Base-by-base conservation (phyloP, 2,329 filamentous ascomycete species). In the Nannizziopsis barbatae region DNA sequence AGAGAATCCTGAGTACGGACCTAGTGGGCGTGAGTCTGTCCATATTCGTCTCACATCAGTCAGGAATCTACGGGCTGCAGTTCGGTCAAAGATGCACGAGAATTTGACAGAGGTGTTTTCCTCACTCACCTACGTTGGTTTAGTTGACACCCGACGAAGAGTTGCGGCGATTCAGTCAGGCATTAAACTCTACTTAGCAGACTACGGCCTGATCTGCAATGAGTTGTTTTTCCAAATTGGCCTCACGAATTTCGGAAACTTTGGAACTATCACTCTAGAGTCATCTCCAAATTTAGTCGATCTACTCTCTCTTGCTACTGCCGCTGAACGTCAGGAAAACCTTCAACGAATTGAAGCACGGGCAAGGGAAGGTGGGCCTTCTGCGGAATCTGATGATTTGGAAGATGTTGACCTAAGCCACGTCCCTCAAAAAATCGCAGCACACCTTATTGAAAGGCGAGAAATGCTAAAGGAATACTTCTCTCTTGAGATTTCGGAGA, bases 191-290 rank as follows among this genome's bases (percentile, higher is more conserved):
- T 95, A 85, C 64, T 77, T 98, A 17, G 75, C 98, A 45, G 92
- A 98, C 65, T 98, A 98, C 60, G 92, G 88, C 9, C 81, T 90
- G 62, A 71, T 85, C 1, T 85, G 80, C 63, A 84, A 81, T 53
- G 90, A 96, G 58, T 93, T 90, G 64, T 93, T 96, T 64, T 98
- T 98, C 68, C 92, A 98, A 67, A 70, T 96, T 15, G 90, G 88
- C 0, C 75, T 98, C 32, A 94, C 88, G 0, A 88, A 98, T 61
- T 98, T 98, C 66, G 87, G 84, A 1, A 98, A 98, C 62, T 95
- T 95, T 60, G 92, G 92, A 2, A 66, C 74, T 17, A 88, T 98
- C 50, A 80, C 78, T 9, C 87, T 98, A 58, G 77, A 80, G 42
- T 85, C 87, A 1, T 76, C 87, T 0, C 75, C 95, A 1, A 73